Base-by-base conservation (phyloP, 306 rosid species). In the Notholithocarpus densiflorus region DNA sequence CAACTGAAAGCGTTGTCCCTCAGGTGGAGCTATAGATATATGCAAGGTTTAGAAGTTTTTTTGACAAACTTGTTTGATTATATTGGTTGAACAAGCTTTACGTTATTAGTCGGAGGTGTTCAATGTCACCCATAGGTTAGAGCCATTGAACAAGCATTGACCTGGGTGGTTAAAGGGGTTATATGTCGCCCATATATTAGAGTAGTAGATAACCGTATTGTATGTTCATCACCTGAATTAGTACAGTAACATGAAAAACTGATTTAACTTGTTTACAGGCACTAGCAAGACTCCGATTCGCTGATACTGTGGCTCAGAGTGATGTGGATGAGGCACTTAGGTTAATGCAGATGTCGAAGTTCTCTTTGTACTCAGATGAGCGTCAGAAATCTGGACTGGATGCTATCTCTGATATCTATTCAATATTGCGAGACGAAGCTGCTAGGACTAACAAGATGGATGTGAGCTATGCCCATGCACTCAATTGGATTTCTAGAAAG, bases 261-360 rank as follows among this genome's bases (percentile, higher is more conserved):
- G 52, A 81, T 80, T 34, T 72, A 59, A 68, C 86, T 72, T 72
- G 54, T 77, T 43, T 37, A 75, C 89, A 93, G 98, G 97, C 98
- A 37, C 86, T 96, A 74, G 99, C 97, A 68, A 93, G 99, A 83
- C 98, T 96, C 59, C 89, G 99, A 51, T 91, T 93, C 77, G 87
- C 98, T 72, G 94, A 87, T 75, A 86, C 90, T 9, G 93, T 96
- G 80, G 99, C 94, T 83, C 99, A 95, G 85, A 92, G 98, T 82
- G 99, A 95, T 4, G 99, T 95, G 79, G 99, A 95, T 10, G 99
- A 96, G 82, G 97, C 98, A 34, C 86, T 96, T 78, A 87, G 99
- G 82, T 83, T 96, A 84, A 96, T 96, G 99, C 98, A 96, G 85
- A 93, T 96, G 99, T 96, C 98, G 4, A 93, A 96, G 81, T 96